Conservation (phyloP, 2,329 filamentous ascomycete species). For the Botryotinia globosa region DNA sequence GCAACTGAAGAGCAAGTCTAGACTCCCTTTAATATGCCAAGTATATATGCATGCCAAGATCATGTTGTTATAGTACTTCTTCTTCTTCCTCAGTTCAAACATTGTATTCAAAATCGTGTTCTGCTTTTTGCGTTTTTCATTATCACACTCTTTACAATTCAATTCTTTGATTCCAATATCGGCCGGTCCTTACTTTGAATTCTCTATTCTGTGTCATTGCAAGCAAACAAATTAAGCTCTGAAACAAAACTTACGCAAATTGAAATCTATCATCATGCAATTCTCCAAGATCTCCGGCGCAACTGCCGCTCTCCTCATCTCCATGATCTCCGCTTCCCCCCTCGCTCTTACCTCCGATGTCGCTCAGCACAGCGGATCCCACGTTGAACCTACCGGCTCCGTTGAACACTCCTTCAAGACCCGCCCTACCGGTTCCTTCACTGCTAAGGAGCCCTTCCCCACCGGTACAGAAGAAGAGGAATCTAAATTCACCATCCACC, state of each 20-base stretch:
- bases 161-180: neutral
- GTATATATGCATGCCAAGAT: slow-evolving; percentile 1
- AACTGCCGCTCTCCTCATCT: slow-evolving; percentile 10
- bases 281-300: slow-evolving; percentile 10
- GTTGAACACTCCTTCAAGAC: neutral
- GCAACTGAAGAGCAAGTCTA: neutral
- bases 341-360: neutral
- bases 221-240: neutral
- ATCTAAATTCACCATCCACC: neutral
- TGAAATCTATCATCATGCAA: slow-evolving; percentile 1
- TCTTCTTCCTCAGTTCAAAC: neutral
- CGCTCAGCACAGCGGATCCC: neutral
- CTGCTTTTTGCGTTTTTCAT: neutral
- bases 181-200: neutral
- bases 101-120: neutral
- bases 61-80: neutral
- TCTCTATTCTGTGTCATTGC: neutral
- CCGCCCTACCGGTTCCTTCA: neutral
- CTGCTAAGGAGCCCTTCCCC: neutral
- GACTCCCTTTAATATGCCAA: neutral
- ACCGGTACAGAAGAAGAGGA: neutral
- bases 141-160: neutral
- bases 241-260: neutral
- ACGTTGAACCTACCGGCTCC: neutral
- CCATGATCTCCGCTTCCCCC: slow-evolving; percentile 12